Base-by-base conservation (phyloP, 495 filamentous ascomycete genomes). In the Penicillium cosmopolitanum region DNA sequence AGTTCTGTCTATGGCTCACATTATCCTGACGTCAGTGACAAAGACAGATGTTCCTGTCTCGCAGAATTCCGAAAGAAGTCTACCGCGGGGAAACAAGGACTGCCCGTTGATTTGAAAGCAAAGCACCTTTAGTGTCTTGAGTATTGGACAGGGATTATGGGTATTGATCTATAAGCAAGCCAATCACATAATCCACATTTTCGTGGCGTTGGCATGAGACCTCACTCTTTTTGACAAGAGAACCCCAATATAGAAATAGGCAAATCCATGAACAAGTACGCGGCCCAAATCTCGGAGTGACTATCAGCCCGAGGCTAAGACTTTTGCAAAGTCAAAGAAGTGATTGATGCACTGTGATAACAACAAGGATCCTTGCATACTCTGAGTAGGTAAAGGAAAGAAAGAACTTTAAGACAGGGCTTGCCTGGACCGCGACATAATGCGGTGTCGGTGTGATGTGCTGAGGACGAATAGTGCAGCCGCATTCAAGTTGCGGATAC, bases 381-480 rank as follows among this genome's bases (percentile, higher is more conserved):
- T 10, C 6, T 7, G 15, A 31, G 11, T 48, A 11, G 23, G 23
- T 7, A 28, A 48, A 23, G 8, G 11, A 48, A 48, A 16, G 16
- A n/a, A 44, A 19, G 42, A 44, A n/a, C 16, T 16, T 18, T 19
- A 48, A 48, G 18, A 48, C 46, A 25, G 9, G 8, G 46, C 46
- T 10, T 48, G 40, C 33, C 33, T 55, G 52, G 25, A 62, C 53
- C 60, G 60, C 58, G 55, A 50, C 53, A 53, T 46, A 38, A 21
- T 43, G 15, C 36, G 28, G 6, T 1, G 42, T 16, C 16, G n/a
- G 42, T 18, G 42, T 44, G 16, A 16, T 53, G 28, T 53, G n/a
- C 36, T 25, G 34, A 38, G 40, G 16, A 47, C 58, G 53, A 65
- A 67, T 62, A 25, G 57, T 18, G 47, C 4, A 18, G 5, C 19